Percentiles rank a stretch among this genome's conserved stretches.
Conservation (phyloP, 257 asterid genomes). For the Paulownia fortunei region DNA sequence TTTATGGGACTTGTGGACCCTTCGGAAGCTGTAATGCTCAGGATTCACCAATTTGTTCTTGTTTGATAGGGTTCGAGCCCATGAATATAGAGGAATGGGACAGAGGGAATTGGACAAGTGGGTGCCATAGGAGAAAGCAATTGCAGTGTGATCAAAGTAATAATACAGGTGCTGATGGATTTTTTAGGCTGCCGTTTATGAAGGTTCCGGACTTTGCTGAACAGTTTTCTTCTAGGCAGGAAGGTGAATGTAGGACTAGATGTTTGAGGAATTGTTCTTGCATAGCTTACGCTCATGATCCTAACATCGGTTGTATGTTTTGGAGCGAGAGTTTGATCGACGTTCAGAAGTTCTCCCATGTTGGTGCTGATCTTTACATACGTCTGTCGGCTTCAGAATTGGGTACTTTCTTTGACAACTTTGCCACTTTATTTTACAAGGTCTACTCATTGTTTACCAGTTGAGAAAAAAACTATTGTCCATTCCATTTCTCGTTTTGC, state of each 20-base stretch:
- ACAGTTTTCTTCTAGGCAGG: not conserved
- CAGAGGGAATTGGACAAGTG: conserved; percentile 50
- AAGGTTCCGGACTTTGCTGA: conserved; percentile 52
- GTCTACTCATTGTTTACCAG: not conserved
- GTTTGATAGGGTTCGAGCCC: conserved; percentile 54
- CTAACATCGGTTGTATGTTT: conserved; percentile 55
- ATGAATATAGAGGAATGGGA: conserved; percentile 34
- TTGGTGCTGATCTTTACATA: conserved; percentile 53
- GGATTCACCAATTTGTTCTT: conserved; percentile 45
- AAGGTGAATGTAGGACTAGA: conserved; percentile 39
- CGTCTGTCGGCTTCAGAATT: conserved; percentile 55
- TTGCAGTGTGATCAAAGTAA: conserved; percentile 33
- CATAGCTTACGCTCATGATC: conserved; percentile 52
- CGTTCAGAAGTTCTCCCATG: conserved; percentile 42
- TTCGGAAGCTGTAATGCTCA: conserved; percentile 46
- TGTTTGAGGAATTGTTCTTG: conserved; percentile 61
- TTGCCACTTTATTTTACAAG: not conserved
- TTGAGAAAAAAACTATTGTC: not conserved
- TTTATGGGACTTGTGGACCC: conserved; percentile 55
- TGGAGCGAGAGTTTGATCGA: conserved; percentile 56
- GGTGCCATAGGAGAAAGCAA: conserved; percentile 39
- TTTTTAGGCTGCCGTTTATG: conserved; percentile 34
- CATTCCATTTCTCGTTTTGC: too few species aligned
- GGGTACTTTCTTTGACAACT: conserved; percentile 39
- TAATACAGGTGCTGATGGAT: conserved; percentile 19